These are phyloP conservation scores for Curvularia spicifera DNA, from an alignment of 2,329 filamentous ascomycete species.

Conservation along the genomic window DNA sequence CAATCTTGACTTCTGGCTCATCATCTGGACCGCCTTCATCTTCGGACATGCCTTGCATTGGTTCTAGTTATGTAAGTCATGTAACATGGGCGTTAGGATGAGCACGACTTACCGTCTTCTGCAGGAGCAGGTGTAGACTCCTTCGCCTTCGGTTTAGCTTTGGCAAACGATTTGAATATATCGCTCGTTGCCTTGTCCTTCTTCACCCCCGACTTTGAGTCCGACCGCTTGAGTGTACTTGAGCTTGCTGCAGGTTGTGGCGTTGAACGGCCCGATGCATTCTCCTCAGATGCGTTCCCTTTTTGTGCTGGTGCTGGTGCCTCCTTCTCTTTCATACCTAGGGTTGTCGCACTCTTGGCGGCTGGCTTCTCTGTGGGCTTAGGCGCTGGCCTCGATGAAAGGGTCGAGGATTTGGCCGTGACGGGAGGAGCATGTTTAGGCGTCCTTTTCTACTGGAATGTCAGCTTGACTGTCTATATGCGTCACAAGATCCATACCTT, in stretches of 20 bases:
- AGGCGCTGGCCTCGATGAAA: conserved; percentile 18
- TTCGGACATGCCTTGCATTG: conserved; percentile 62
- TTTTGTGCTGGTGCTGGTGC: conserved; percentile 22
- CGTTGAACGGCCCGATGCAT: conserved; percentile 44
- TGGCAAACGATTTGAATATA: conserved; percentile 82
- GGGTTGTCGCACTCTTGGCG: conserved; percentile 26
- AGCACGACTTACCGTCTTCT: conserved; percentile 56
- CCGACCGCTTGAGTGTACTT: conserved; percentile 41
- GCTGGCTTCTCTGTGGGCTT: conserved; percentile 20
- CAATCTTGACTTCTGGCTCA: conserved; percentile 38
- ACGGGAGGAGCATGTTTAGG: conserved; percentile 48
- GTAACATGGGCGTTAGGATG: neutral
- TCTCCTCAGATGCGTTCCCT: conserved; percentile 43
- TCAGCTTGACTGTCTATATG: conserved; percentile 21
- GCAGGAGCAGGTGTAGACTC: conserved; percentile 49
- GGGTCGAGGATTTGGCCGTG: conserved; percentile 29
- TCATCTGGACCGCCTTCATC: conserved; percentile 46
- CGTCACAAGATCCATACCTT: conserved; percentile 51
- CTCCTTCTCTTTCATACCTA: conserved; percentile 31
- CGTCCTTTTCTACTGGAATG: conserved; percentile 51
- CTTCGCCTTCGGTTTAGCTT: conserved; percentile 63
- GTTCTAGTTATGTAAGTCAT: conserved; percentile 47
- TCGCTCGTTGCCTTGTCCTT: conserved; percentile 63
- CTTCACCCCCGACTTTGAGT: conserved; percentile 59
- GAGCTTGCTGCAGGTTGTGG: conserved; percentile 34